Evolutionary conservation across 176 grass and related monocot genomes (phyloP), one percentile per base, ranked within the genome.

Genomic region (Eleusine coracana): DNA sequence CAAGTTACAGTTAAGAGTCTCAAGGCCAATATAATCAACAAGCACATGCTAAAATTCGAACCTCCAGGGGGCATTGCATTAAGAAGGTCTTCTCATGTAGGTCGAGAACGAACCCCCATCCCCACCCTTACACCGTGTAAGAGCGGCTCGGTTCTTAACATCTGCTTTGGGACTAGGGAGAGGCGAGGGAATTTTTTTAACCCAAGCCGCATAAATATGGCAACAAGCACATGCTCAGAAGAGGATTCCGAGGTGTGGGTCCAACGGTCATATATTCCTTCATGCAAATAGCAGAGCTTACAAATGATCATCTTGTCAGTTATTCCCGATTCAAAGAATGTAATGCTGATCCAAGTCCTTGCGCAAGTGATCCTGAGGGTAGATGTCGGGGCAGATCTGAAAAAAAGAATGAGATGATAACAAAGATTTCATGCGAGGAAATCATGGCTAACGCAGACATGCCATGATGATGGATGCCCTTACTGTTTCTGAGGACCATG

Each of bases 251-350:
- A 41, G 89, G 96, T 21, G 96, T 99, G 52, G 91, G 93, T 10
- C 89, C 91, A 4, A 94, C 91, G 0, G 85, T 96, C 10, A 85
- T 96, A 80, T 96, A 99, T 81, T 99, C 89, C 74, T 99, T 99
- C 83, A 96, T 96, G 93, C 96, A 99, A 78, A 93, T 74, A 61
- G 93, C 96, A 46, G 96, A 93, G 28, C 84, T 96, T n/a, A 93
- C 91, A 59, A 96, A 94, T 62, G 91, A 99, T 64, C 96, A 99
- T 86, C 89, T 99, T 44, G 85, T 87, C 77, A 81, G 80, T 84
- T 96, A 93, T 72, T 99, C 88, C 89, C 83, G 91, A 38, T 93
- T 90, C 23, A 80, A 87, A 76, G 89, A 96, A 87, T 99, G 93
- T 65, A 67, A 64, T 18, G 76, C 71, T 10, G 17, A 54, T 66